These are phyloP conservation scores for Cyclotella distinguenda DNA, from an alignment of 108 stramenopile genomes.

Conservation along the genomic window DNA sequence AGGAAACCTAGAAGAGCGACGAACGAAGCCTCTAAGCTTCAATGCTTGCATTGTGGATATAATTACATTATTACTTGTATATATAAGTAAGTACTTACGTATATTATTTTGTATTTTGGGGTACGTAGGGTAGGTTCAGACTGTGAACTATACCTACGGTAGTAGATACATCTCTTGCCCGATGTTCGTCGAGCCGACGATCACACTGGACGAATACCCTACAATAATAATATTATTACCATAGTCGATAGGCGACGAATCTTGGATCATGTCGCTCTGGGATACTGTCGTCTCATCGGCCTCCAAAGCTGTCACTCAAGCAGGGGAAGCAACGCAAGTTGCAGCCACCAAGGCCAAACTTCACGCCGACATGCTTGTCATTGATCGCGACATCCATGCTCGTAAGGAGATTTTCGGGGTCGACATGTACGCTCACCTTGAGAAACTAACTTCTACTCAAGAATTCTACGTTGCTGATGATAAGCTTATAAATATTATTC, in stretches of 20 bases:
- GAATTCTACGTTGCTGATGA: conserved; percentile 80
- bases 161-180: too few relatives aligned
- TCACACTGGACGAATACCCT: background rate
- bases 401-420: conserved; percentile 77
- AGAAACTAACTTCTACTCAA: conserved; percentile 56
- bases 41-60: too few relatives aligned
- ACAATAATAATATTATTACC: too few relatives aligned
- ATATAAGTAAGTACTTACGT: too few relatives aligned
- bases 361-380: conserved; percentile 67
- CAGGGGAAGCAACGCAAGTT: conserved; percentile 50
- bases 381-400: conserved; percentile 65
- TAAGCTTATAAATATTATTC: conserved; percentile 56
- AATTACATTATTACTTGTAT: too few relatives aligned
- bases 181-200: background rate
- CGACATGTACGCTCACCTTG: conserved; percentile 75
- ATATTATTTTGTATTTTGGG: too few relatives aligned
- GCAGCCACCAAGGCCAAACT: conserved; percentile 69
- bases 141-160: too few relatives aligned
- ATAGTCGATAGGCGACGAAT: background rate
- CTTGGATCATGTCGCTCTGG: conserved; percentile 44
- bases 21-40: too few relatives aligned
- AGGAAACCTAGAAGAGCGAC: too few relatives aligned
- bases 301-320: conserved; percentile 33
- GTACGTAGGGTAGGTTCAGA: too few relatives aligned
- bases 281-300: conserved; percentile 50